Evolutionary conservation across 2,329 filamentous ascomycete species (phyloP).

Genomic region (Leptographium wingfieldii): DNA sequence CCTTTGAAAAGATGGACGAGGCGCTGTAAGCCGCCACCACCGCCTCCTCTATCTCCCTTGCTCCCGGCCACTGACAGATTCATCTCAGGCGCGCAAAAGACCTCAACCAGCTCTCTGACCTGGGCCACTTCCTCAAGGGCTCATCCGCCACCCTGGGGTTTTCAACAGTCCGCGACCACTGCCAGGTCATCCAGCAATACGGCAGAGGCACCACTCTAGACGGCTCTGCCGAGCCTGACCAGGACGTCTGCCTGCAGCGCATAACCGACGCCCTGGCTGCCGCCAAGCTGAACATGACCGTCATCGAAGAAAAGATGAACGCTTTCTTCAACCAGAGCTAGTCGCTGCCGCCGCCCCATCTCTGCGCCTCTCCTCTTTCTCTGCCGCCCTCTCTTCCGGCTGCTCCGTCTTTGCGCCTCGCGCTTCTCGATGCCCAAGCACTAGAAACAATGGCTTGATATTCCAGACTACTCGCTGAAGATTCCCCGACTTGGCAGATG

Average conservation of each 20-base stretch:
- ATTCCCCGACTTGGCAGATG: background rate
- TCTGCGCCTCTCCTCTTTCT: background rate
- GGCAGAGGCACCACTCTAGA: constrained; percentile 72
- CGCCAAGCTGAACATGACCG: constrained; percentile 65
- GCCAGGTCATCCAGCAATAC: constrained; percentile 93
- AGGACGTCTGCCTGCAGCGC: constrained; percentile 53
- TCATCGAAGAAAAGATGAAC: constrained; percentile 57
- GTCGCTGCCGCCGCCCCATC: background rate
- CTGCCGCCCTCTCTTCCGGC: background rate
- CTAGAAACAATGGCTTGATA: constrained; percentile 7
- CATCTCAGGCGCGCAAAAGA: constrained; percentile 51
- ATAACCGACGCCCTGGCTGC: constrained; percentile 57
- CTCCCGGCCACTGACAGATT: background rate
- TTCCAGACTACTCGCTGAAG: background rate
- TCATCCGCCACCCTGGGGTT: constrained; percentile 91
- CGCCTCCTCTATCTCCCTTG: background rate
- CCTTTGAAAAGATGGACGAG: constrained; percentile 72
- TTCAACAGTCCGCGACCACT: constrained; percentile 79
- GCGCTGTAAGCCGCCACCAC: constrained; percentile 54
- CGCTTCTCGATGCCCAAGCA: background rate
- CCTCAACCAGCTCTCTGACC: constrained; percentile 61
- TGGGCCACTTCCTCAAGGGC: constrained; percentile 95
- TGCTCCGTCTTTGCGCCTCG: background rate
- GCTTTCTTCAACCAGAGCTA: constrained; percentile 43
- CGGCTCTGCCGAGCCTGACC: constrained; percentile 53